Evolutionary conservation across 2,329 filamentous ascomycete species (phyloP), one percentile per base, ranked within the genome.

Genomic region (Cladophialophora immunda): DNA sequence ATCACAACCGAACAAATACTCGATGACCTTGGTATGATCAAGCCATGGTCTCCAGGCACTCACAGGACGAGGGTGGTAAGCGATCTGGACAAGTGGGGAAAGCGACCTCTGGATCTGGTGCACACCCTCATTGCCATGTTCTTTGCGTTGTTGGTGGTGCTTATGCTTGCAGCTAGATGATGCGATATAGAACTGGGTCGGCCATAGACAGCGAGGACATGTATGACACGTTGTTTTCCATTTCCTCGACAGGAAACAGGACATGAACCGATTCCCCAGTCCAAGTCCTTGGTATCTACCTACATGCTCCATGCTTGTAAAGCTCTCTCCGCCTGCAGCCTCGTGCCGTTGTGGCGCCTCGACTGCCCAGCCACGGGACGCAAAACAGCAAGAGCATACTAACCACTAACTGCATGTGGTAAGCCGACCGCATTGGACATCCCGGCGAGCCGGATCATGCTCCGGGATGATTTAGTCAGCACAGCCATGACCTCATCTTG

Each of bases 1-100:
- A 83, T 92, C 62, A 85, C 86, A 0, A 81, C 78, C 8, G 84
- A 84, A 72, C 83, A 87, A 75, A 80, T 88, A 4, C 71, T 86
- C 13, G 74, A 76, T 62, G 76, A 81, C 74, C 67, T 74, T 67
- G 72, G 71, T 25, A 75, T 80, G 69, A 62, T 58, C 13, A 76
- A 81, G 45, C 81, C 83, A 13, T 84, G 82, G 82, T 62, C 52
- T 7, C 65, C 64, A 29, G 73, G 70, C 8, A 57, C 34, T 8
- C 65, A 70, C 38, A 57, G 59, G 55, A 65, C 56, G 30, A 69
- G 62, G 41, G 52, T 62, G 29, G 70, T 73, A 3, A 73, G 70
- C 58, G 53, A 59, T 36, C 62, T 73, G 17, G 71, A 73, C 34
- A 52, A 60, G 9, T 47, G 62, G 65, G 71, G 69, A 11, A 52